Conservation (phyloP, 495 filamentous ascomycete genomes). For the Astrocystis sublimbata region DNA sequence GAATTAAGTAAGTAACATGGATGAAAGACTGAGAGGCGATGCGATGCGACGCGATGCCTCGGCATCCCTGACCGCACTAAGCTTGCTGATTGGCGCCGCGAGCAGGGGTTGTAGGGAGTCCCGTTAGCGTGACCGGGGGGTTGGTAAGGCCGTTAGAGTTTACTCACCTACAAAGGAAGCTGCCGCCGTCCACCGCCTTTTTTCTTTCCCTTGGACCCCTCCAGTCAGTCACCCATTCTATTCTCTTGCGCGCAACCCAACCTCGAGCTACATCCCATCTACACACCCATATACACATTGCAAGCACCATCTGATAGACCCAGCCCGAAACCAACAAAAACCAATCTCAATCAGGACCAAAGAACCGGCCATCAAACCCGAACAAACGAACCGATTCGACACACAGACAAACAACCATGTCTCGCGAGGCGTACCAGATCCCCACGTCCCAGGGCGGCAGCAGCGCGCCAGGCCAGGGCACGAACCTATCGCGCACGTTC, state of each 20-base stretch:
- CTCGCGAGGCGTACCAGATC: constrained; percentile 63
- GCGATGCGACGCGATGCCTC: not conserved
- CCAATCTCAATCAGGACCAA: not conserved
- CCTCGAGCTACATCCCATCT: not conserved
- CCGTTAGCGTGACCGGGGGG: not conserved
- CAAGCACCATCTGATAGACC: not conserved
- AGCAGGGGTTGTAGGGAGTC: not conserved
- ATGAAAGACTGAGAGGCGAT: not conserved
- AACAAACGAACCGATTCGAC: constrained; percentile 6
- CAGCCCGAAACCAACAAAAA: not conserved
- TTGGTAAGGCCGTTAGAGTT: not conserved
- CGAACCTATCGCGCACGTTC: constrained; percentile 33
- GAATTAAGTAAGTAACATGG: too few species aligned
- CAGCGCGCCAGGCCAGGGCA: constrained; percentile 32
- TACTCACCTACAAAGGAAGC: not conserved
- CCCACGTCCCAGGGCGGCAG: constrained; percentile 39
- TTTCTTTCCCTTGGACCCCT: constrained; percentile 10
- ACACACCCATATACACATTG: not conserved
- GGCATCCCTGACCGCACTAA: not conserved
- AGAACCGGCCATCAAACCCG: not conserved
- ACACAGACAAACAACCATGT: constrained; percentile 39
- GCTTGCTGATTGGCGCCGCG: not conserved
- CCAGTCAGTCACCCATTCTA: not conserved
- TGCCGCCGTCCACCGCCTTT: constrained; percentile 16
- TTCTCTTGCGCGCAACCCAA: not conserved